Evolutionary conservation across 805 yeast genomes (phyloP).

Genomic region (Candida hispaniensis): DNA sequence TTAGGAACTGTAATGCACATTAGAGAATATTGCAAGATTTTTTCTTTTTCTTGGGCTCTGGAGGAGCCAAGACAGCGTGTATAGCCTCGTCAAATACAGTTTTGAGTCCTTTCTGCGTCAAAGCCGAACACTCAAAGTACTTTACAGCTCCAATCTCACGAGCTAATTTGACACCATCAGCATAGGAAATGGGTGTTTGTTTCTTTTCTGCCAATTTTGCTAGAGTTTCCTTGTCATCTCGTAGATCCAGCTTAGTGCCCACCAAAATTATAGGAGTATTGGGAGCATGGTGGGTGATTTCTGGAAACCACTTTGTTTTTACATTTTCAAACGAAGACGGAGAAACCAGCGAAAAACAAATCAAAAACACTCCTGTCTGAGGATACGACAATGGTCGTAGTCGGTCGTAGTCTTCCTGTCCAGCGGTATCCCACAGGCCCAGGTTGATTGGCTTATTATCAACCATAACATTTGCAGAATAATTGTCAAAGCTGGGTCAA

Average conservation of each 20-base stretch:
- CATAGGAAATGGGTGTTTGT: slow-evolving; percentile 46
- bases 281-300: slow-evolving; percentile 73
- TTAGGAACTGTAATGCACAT: no score
- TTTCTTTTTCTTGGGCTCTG: slow-evolving; percentile 36
- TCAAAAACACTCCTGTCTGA: slow-evolving; percentile 78
- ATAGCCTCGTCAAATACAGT: slow-evolving; percentile 79
- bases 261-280: slow-evolving; percentile 57
- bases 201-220: slow-evolving; percentile 51
- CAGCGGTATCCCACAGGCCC: slow-evolving; percentile 94
- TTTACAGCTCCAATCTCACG: slow-evolving; percentile 60
- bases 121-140: slow-evolving; percentile 83
- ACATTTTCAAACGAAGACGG: slow-evolving; percentile 76
- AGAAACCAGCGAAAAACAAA: slow-evolving; percentile 76
- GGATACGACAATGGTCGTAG: slow-evolving; percentile 84
- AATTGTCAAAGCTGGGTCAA: slow-evolving; percentile 55
- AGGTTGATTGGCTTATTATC: slow-evolving; percentile 74
- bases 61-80: slow-evolving; percentile 47
- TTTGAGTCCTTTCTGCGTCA: slow-evolving; percentile 77
- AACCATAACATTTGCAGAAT: slow-evolving; percentile 74
- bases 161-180: slow-evolving; percentile 59
- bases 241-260: slow-evolving; percentile 81
- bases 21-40: slow-evolving; percentile 42
- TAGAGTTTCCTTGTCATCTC: slow-evolving; percentile 70
- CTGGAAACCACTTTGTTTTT: slow-evolving; percentile 76
- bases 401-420: slow-evolving; percentile 86